Conservation (phyloP, 2,329 filamentous ascomycete species). For the Aspergillus sp. region DNA sequence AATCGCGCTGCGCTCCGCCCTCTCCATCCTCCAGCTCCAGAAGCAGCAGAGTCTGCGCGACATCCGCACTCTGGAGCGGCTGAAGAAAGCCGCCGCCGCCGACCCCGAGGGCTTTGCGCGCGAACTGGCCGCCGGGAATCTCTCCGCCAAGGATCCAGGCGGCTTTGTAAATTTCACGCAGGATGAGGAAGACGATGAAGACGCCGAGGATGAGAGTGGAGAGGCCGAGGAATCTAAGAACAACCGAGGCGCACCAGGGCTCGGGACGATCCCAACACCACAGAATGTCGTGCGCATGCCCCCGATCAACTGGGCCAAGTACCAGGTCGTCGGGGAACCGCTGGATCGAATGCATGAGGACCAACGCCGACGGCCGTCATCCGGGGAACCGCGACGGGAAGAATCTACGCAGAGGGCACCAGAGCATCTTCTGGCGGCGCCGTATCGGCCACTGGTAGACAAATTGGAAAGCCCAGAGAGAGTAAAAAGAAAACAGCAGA, state of each 20-base stretch:
- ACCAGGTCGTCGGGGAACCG: slow-evolving; percentile 81
- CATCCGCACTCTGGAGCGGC: slow-evolving; percentile 64
- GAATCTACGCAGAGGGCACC: slow-evolving; percentile 36
- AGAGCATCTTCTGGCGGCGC: slow-evolving; percentile 55
- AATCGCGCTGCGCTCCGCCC: slow-evolving; percentile 79
- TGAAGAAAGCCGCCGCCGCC: slow-evolving; percentile 67
- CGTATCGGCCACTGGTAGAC: slow-evolving; percentile 60
- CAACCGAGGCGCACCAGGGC: slow-evolving; percentile 31
- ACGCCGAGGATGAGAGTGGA: slow-evolving; percentile 21
- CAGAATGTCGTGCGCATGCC: slow-evolving; percentile 84
- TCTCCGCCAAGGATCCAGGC: slow-evolving; percentile 43
- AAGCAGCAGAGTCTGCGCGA: slow-evolving; percentile 73
- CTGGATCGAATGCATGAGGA: slow-evolving; percentile 82
- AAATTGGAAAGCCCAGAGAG: slow-evolving; percentile 39
- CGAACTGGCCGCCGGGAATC: slow-evolving; percentile 63
- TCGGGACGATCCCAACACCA: slow-evolving; percentile 67
- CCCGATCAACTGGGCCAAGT: slow-evolving; percentile 91
- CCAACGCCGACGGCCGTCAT: slow-evolving; percentile 63
- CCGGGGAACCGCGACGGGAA: slow-evolving; percentile 40
- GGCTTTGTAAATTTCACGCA: slow-evolving; percentile 36
- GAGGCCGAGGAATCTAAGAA: slow-evolving; percentile 9
- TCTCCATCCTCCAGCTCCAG: slow-evolving; percentile 84
- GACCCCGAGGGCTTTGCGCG: slow-evolving; percentile 70
- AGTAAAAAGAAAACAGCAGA: slow-evolving; percentile 30
- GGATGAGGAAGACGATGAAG: slow-evolving; percentile 37